Percentiles rank a stretch among this genome's conserved stretches.
Evolutionary conservation across 805 yeast species (phyloP).

Genomic region (Maudiozyma saulgeensis): DNA sequence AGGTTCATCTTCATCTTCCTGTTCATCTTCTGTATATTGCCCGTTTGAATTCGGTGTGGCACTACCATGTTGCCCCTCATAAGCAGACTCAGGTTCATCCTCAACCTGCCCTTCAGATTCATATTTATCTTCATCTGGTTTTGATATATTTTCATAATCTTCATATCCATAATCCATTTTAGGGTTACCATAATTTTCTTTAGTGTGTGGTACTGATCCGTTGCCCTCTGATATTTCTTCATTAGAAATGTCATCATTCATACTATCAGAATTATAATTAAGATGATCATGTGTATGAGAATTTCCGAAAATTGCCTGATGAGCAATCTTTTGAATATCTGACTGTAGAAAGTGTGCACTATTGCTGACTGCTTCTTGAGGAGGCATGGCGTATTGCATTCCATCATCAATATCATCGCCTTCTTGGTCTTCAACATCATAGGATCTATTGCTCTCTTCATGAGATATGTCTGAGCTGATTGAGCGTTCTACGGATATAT

Average conservation of each 20-base stretch:
- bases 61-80: neutral
- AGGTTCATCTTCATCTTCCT: neutral
- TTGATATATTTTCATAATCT: neutral
- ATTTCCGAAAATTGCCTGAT: too few species aligned
- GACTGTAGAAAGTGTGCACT: too few species aligned
- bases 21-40: slow-evolving; percentile 2
- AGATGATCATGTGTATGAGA: too few species aligned
- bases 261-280: too few species aligned
- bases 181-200: neutral
- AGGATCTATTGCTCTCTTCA: neutral
- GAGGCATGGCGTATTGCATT: too few species aligned
- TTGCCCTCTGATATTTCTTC: neutral
- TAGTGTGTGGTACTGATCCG: too few species aligned
- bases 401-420: too few species aligned
- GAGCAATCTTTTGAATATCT: too few species aligned
- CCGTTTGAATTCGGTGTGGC: neutral
- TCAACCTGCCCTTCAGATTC: too few species aligned
- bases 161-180: neutral
- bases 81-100: too few species aligned
- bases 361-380: too few species aligned
- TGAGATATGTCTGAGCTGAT: slow-evolving; percentile 15
- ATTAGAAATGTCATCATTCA: neutral
- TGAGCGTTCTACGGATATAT: slow-evolving; percentile 8
- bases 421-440: too few species aligned
- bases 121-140: neutral